Conservation (phyloP, 2,329 filamentous ascomycete species). For the Colletotrichum eleusines region DNA sequence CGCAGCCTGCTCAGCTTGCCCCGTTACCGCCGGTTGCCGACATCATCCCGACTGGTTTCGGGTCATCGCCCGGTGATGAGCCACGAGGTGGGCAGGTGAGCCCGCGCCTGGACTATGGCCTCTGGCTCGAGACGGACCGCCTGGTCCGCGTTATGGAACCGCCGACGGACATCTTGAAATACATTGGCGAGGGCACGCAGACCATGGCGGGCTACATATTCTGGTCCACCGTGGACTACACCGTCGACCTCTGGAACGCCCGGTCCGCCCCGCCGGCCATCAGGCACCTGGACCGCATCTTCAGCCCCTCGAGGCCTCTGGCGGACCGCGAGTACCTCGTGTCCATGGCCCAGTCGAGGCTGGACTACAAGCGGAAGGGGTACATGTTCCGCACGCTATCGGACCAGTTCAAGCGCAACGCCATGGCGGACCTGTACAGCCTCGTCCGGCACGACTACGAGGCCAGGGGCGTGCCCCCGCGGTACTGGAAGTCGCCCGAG, state of each 20-base stretch:
- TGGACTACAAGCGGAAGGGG: slow-evolving; percentile 37
- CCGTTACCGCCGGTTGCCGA: not conserved
- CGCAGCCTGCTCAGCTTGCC: not conserved
- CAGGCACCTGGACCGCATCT: slow-evolving; percentile 24
- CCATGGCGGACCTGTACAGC: slow-evolving; percentile 10
- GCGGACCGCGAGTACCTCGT: slow-evolving; percentile 19
- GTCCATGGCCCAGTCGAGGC: slow-evolving; percentile 24
- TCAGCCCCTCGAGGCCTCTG: slow-evolving; percentile 7
- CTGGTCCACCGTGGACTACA: slow-evolving; percentile 40
- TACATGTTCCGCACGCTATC: slow-evolving; percentile 37
- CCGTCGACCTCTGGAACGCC: slow-evolving; percentile 36
- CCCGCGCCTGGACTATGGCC: slow-evolving; percentile 39
- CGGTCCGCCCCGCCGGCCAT: slow-evolving; percentile 1
- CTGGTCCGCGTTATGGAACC: slow-evolving; percentile 35
- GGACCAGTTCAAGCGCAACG: slow-evolving; percentile 25
- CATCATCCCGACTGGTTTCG: rapidly evolving
- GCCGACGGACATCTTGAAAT: slow-evolving; percentile 22
- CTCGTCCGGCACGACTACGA: slow-evolving; percentile 6
- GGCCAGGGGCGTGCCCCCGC: slow-evolving; percentile 2
- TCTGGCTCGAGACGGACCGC: slow-evolving; percentile 36
- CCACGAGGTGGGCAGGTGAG: slow-evolving; percentile 3
- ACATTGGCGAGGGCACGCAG: slow-evolving; percentile 19
- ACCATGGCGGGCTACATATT: slow-evolving; percentile 40
- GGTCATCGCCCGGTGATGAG: not conserved
- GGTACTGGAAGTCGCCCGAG: slow-evolving; percentile 31